Evolutionary conservation across 73 alveolate species (phyloP).

Genomic region (Stentor roeselii): DNA sequence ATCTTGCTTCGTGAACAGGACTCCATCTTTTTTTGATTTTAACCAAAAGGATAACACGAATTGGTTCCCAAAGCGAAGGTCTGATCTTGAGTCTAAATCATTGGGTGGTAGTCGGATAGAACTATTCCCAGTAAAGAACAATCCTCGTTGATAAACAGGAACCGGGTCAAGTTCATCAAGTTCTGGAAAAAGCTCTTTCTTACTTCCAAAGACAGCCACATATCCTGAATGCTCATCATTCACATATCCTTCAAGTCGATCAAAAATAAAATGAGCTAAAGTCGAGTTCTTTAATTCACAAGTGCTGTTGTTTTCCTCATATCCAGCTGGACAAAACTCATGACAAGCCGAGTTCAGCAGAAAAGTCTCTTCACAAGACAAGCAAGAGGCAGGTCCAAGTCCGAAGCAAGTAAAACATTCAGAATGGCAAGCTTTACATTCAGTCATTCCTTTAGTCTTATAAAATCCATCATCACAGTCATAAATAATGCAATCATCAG

Average conservation of each 20-base stretch:
- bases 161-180: not conserved
- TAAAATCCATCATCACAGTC: not conserved
- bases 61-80: not conserved
- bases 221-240: not conserved
- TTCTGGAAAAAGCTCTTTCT: not conserved
- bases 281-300: not conserved
- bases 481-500: not conserved
- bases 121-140: not conserved
- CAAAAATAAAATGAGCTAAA: not conserved
- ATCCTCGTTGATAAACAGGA: not conserved
- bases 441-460: not conserved
- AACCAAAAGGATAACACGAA: not conserved
- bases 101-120: not conserved
- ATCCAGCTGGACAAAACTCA: slow-evolving; percentile 14
- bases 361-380: not conserved
- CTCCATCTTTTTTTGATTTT: not conserved
- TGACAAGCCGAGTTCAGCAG: not conserved
- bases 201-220: not conserved
- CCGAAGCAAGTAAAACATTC: not conserved
- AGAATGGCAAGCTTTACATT: not conserved
- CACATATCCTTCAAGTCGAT: not conserved
- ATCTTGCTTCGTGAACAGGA: no score
- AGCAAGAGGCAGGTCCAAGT: not conserved
- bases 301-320: not conserved
- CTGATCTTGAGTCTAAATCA: not conserved